Evolutionary conservation across 2,329 filamentous ascomycete species (phyloP).

Genomic region (Alternaria sp.): DNA sequence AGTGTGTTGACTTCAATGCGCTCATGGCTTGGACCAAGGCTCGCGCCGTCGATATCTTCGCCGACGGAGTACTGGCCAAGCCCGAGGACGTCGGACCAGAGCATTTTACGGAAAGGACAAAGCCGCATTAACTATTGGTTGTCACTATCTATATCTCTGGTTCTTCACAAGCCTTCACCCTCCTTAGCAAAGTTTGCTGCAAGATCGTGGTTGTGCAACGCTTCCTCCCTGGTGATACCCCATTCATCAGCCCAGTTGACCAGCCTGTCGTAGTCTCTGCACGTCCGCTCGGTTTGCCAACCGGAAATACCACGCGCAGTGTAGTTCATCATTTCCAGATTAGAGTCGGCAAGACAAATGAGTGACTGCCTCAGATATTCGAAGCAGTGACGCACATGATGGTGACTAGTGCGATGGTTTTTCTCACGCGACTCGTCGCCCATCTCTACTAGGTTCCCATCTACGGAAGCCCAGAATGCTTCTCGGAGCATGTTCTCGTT

Average conservation of each 20-base stretch:
- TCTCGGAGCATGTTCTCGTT: background rate
- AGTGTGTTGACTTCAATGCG: background rate
- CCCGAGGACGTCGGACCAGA: background rate
- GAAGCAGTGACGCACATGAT: background rate
- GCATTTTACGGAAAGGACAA: background rate
- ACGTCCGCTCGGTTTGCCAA: background rate
- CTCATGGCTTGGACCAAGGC: background rate
- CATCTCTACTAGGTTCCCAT: background rate
- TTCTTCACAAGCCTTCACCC: background rate
- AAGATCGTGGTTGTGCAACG: background rate
- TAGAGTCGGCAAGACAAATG: background rate
- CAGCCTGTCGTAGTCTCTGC: background rate
- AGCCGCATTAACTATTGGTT: background rate
- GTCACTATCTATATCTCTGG: background rate
- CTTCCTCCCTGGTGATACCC: background rate
- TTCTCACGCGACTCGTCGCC: background rate
- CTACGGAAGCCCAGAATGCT: conserved; percentile 1
- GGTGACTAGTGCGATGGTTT: background rate
- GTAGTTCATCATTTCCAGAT: conserved; percentile 6
- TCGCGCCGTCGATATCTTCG: background rate
- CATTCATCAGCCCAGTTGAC: background rate
- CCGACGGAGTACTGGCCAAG: background rate
- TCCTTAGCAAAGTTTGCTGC: background rate
- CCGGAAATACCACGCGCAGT: conserved; percentile 2
- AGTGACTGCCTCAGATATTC: background rate